These are phyloP conservation scores for Coniferiporia sulphurascens DNA, from an alignment of 1,284 basidiomycete genomes.

Conservation along the genomic window DNA sequence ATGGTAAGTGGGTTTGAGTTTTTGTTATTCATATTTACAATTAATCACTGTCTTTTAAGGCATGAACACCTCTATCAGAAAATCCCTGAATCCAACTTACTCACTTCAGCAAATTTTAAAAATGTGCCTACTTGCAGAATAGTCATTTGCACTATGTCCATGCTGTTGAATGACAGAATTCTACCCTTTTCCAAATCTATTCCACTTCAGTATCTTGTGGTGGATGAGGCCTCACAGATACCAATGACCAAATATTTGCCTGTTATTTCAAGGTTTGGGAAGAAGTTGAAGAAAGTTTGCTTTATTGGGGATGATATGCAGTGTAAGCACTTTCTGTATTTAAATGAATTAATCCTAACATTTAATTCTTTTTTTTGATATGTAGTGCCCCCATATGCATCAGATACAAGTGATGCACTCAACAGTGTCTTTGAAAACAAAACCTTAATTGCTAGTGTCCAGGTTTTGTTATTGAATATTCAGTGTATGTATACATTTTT, in stretches of 20 bases:
- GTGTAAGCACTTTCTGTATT: slow-evolving; percentile 38
- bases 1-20: slow-evolving; percentile 42
- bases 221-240: slow-evolving; percentile 67
- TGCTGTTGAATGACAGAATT: slow-evolving; percentile 47
- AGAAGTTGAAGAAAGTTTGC: slow-evolving; percentile 51
- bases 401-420: slow-evolving; percentile 45
- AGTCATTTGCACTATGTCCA: slow-evolving; percentile 66
- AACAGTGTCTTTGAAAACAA: slow-evolving; percentile 56
- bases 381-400: slow-evolving; percentile 47
- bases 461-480: slow-evolving; percentile 43
- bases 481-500: slow-evolving; percentile 42
- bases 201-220: slow-evolving; percentile 40
- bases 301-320: slow-evolving; percentile 77
- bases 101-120: slow-evolving; percentile 3
- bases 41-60: slow-evolving; percentile 37
- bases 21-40: slow-evolving; percentile 3
- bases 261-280: slow-evolving; percentile 40
- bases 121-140: slow-evolving; percentile 41
- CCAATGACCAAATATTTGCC: slow-evolving; percentile 53
- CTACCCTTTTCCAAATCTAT: slow-evolving; percentile 35
- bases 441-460: slow-evolving; percentile 37
- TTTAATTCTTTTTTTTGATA: not conserved
- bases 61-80: slow-evolving; percentile 65
- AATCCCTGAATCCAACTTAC: slow-evolving; percentile 6
- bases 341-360: slow-evolving; percentile 1